Evolutionary conservation across 2,329 filamentous ascomycete genomes (phyloP).

Genomic region (Setomelanomma holmii): DNA sequence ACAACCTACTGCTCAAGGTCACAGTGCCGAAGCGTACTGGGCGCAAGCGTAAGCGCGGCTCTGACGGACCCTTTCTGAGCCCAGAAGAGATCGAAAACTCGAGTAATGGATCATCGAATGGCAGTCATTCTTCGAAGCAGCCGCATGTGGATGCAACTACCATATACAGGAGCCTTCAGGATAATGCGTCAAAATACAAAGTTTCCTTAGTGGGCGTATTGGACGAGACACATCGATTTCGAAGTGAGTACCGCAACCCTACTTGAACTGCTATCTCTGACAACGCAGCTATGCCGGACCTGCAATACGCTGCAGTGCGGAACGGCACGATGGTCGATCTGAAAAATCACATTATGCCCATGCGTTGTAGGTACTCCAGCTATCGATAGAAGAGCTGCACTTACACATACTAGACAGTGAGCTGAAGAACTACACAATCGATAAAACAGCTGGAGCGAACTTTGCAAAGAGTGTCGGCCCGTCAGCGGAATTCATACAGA

Average conservation of each 20-base stretch:
- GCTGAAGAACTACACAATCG: slow-evolving; percentile 67
- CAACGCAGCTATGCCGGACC: slow-evolving; percentile 73
- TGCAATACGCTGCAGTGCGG: slow-evolving; percentile 76
- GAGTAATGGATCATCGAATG: not conserved
- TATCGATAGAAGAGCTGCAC: not conserved
- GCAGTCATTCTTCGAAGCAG: slow-evolving; percentile 1
- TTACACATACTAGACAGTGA: slow-evolving; percentile 55
- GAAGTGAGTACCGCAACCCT: slow-evolving; percentile 60
- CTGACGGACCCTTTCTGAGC: slow-evolving; percentile 65
- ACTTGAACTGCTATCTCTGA: slow-evolving; percentile 17
- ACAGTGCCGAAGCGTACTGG: slow-evolving; percentile 87
- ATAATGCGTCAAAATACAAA: slow-evolving; percentile 72
- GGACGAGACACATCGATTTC: slow-evolving; percentile 83
- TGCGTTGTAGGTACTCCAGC: slow-evolving; percentile 64
- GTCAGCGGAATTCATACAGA: slow-evolving; percentile 78
- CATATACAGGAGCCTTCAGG: slow-evolving; percentile 69
- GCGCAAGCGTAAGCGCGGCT: slow-evolving; percentile 83
- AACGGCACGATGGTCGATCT: slow-evolving; percentile 76
- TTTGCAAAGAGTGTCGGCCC: slow-evolving; percentile 75
- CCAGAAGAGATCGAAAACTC: slow-evolving; percentile 38
- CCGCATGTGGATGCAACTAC: slow-evolving; percentile 38
- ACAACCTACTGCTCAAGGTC: slow-evolving; percentile 86
- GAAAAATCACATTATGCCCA: slow-evolving; percentile 72
- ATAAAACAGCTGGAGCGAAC: slow-evolving; percentile 56
- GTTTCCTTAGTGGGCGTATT: slow-evolving; percentile 76